Percentiles rank a stretch among this genome's conserved stretches.
Conservation (phyloP, 352 stramenopile species). For the Phytophthora hybrid region DNA sequence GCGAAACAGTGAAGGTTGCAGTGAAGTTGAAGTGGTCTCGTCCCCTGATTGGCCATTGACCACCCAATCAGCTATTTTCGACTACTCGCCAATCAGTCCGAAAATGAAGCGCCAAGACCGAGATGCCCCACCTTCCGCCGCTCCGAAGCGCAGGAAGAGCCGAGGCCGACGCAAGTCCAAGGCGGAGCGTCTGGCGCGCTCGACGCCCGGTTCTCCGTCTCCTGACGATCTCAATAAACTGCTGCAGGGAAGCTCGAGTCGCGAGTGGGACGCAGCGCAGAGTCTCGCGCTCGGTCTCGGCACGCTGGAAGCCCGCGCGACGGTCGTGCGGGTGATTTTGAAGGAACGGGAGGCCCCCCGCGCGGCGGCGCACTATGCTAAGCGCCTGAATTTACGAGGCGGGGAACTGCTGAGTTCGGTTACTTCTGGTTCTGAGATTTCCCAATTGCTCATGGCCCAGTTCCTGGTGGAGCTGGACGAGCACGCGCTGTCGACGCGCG, state of each 20-base stretch:
- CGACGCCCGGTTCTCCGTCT: background rate
- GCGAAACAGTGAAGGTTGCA: background rate
- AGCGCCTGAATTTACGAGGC: constrained; percentile 49
- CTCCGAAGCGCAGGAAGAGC: constrained; percentile 38
- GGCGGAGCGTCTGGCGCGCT: constrained; percentile 54
- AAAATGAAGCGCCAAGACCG: constrained; percentile 28
- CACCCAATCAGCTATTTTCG: constrained; percentile 21
- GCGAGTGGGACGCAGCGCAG: constrained; percentile 72
- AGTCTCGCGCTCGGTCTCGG: constrained; percentile 54
- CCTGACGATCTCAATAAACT: constrained; percentile 33
- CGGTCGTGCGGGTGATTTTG: constrained; percentile 56
- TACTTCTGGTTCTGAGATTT: constrained; percentile 25
- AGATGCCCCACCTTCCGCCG: background rate
- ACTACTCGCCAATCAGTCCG: constrained; percentile 6
- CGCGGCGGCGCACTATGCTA: constrained; percentile 75
- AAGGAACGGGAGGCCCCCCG: constrained; percentile 43
- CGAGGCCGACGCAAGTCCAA: constrained; percentile 58
- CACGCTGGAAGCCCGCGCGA: constrained; percentile 42
- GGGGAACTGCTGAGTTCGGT: constrained; percentile 43
- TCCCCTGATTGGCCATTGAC: background rate
- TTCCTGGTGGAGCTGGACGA: constrained; percentile 66
- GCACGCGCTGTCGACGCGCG: constrained; percentile 37
- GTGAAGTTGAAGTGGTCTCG: constrained; percentile 23
- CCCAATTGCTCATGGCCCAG: constrained; percentile 49
- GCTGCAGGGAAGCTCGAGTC: constrained; percentile 45